Conservation (phyloP, 306 rosid genomes). For the Clitoria ternatea region DNA sequence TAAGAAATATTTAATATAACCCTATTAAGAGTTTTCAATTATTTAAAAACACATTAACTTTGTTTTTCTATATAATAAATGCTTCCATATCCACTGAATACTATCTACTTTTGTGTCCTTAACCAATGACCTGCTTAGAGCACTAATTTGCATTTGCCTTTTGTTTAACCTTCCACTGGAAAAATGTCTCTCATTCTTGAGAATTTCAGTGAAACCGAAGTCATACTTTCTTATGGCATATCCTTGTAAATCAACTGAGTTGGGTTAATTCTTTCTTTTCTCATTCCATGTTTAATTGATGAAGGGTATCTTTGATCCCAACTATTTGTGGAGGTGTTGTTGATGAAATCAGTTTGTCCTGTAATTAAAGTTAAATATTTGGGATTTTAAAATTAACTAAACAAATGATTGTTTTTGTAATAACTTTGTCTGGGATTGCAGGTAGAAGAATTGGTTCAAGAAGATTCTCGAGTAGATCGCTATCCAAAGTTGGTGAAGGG, state of each 20-base stretch:
- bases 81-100: not conserved
- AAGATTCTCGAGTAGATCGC: constrained; percentile 84
- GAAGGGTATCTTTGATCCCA: not conserved
- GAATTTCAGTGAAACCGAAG: not conserved
- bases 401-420: not conserved
- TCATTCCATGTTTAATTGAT: constrained; percentile 14
- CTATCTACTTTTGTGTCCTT: not conserved
- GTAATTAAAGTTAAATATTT: not conserved
- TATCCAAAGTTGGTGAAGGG: constrained; percentile 90
- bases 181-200: not conserved
- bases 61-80: not conserved
- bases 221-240: not conserved
- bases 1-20: not conserved
- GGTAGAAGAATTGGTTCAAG: constrained; percentile 92
- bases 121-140: not conserved
- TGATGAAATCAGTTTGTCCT: not conserved
- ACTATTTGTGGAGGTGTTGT: not conserved
- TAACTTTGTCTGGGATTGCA: constrained; percentile 31
- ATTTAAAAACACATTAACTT: not conserved
- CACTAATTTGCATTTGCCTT: not conserved
- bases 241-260: constrained; percentile 9
- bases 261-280: constrained; percentile 3
- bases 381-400: not conserved
- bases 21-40: not conserved
- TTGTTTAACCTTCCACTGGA: constrained; percentile 16